Evolutionary conservation across 768 basidiomycete genomes (phyloP), one percentile per base, ranked within the genome.

Genomic region (Phlebiopsis flavidoalba): DNA sequence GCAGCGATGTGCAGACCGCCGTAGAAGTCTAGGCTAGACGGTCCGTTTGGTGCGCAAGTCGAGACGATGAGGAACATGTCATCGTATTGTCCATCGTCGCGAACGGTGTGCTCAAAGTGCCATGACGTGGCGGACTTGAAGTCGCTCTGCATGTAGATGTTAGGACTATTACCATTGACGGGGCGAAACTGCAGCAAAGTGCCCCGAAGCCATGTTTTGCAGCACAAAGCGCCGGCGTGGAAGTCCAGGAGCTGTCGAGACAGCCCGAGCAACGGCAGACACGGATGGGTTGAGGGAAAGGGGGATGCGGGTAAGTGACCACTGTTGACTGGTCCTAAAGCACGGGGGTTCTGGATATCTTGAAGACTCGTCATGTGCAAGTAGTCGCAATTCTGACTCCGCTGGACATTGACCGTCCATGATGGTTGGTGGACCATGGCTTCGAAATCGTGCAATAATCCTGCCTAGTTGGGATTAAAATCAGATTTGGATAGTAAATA

Each of bases 391-490:
- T 35, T 35, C 14, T 2, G 17, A 12, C 36, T 35, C n/a, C 17
- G n/a, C 35, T 10, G 53, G 53, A 21, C 53, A 54, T 7, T n/a
- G 26, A 3, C 26, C 35, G 33, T 54, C 53, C 6, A 54, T 10
- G 6, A 54, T 7, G 8, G 31, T 11, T 14, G 2, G 53, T 35
- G 53, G 12, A 10, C 8, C 53, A n/a, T n/a, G 33, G 35, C 53
- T 54, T 5, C 53, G 53, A 22, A n/a, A 54, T 54, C 19, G 53
- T 54, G n/a, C 53, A 54, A 33, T 54, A 54, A 35, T 54, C 53
- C 15, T 1, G 15, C 21, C 53, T 54, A 35, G 17, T 19, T 6
- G 33, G 12, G 12, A 33, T 53, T 6, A n/a, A 15, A 36, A n/a
- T 36, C 26, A 6, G 11, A 35, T 7, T 15, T 17, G 1, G 12